Evolutionary conservation across 176 grass and related monocot species (phyloP).

Genomic region (Oryza brachyantha): DNA sequence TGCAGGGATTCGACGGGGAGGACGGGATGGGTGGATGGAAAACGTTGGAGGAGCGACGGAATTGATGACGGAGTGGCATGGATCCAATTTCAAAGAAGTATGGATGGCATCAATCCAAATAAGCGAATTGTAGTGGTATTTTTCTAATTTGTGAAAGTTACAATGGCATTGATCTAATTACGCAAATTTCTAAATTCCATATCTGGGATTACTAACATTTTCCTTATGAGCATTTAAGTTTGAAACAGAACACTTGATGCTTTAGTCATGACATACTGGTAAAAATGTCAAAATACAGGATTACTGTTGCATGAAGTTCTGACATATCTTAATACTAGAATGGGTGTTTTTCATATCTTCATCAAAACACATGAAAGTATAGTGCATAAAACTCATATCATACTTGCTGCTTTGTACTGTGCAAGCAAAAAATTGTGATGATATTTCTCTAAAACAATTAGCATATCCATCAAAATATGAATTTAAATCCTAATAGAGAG

Average conservation of each 20-base stretch:
- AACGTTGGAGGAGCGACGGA: no score
- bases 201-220: background rate
- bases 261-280: background rate
- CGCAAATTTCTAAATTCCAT: background rate
- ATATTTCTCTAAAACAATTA: background rate
- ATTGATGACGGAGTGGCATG: no score
- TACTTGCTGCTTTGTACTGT: background rate
- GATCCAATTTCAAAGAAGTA: no score
- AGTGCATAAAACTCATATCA: background rate
- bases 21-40: no score
- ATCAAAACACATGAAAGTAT: background rate
- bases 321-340: background rate
- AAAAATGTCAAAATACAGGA: background rate
- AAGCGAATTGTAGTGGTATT: no score
- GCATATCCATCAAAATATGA: background rate
- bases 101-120: no score
- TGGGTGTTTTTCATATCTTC: background rate
- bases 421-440: background rate
- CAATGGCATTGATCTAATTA: no score
- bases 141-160: no score
- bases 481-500: constrained; percentile 1
- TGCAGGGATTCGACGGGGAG: no score
- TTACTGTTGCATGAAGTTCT: background rate
- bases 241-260: background rate
- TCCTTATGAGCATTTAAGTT: background rate